These are phyloP conservation scores for Fraxinus excelsior DNA, from an alignment of 257 asterid genomes.

Conservation along the genomic window DNA sequence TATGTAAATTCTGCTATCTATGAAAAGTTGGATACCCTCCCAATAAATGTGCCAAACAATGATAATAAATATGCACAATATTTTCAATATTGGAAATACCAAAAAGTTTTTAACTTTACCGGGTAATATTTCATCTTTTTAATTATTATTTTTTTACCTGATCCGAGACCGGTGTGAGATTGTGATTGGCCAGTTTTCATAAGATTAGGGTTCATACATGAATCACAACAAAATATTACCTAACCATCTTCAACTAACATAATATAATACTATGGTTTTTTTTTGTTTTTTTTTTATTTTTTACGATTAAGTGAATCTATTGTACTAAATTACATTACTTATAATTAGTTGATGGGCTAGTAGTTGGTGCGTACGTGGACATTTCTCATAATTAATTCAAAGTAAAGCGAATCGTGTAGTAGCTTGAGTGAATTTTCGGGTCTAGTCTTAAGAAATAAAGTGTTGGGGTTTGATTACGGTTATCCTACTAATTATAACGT, in stretches of 20 bases:
- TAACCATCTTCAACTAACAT: not conserved
- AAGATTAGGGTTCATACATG: not conserved
- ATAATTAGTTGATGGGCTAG: not conserved
- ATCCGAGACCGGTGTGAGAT: not conserved
- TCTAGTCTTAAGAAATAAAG: no score
- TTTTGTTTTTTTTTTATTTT: not conserved
- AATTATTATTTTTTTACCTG: not conserved
- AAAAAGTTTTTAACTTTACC: no score
- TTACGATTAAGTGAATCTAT: not conserved
- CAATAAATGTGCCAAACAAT: no score
- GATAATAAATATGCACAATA: no score
- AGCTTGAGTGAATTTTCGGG: not conserved
- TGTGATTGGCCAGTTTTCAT: not conserved
- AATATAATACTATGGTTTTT: not conserved
- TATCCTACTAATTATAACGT: not conserved
- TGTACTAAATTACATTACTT: not conserved
- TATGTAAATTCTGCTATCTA: no score
- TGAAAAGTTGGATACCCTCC: no score
- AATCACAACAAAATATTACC: constrained; percentile 4
- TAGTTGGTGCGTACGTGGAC: not conserved
- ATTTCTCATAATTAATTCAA: no score
- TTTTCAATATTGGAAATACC: no score
- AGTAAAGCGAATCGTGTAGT: no score
- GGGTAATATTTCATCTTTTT: not conserved
- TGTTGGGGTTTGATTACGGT: not conserved